Conservation (phyloP, 1,139 yeast species). For the Pichia sp. region DNA sequence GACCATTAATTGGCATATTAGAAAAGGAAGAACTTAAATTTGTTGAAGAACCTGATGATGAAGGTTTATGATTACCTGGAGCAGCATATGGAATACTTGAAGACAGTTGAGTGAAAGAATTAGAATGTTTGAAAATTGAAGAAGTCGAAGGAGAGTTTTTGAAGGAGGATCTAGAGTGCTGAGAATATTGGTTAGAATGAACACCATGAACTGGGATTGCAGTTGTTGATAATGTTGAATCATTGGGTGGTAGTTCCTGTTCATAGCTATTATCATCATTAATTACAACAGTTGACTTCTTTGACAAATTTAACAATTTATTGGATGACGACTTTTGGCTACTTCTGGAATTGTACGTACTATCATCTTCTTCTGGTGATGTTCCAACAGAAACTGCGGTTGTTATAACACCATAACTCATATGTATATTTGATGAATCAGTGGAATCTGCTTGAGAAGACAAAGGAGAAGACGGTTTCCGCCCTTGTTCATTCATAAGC, state of each 20-base stretch:
- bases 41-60: constrained; percentile 8
- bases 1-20: constrained; percentile 42
- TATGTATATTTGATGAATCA: constrained; percentile 4
- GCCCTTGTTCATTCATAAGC: constrained; percentile 27
- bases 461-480: constrained; percentile 11
- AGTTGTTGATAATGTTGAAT: not conserved
- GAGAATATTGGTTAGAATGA: not conserved
- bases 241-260: not conserved
- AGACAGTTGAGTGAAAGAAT: constrained; percentile 43
- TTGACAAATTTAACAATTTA: not conserved
- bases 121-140: constrained; percentile 23
- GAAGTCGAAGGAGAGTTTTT: constrained; percentile 17
- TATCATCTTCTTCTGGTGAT: constrained; percentile 24
- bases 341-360: constrained; percentile 16
- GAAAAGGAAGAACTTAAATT: constrained; percentile 14
- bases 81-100: constrained; percentile 65
- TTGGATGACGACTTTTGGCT: not conserved
- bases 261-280: not conserved
- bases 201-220: constrained; percentile 7
- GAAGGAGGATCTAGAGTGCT: constrained; percentile 11
- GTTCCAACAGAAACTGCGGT: constrained; percentile 30
- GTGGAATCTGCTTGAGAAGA: constrained; percentile 16
- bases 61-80: constrained; percentile 47
- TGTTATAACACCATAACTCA: constrained; percentile 23
- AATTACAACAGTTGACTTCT: constrained; percentile 3